These are phyloP conservation scores for Geranium rotundifolium DNA, from an alignment of 345 rosid genomes.

Conservation along the genomic window DNA sequence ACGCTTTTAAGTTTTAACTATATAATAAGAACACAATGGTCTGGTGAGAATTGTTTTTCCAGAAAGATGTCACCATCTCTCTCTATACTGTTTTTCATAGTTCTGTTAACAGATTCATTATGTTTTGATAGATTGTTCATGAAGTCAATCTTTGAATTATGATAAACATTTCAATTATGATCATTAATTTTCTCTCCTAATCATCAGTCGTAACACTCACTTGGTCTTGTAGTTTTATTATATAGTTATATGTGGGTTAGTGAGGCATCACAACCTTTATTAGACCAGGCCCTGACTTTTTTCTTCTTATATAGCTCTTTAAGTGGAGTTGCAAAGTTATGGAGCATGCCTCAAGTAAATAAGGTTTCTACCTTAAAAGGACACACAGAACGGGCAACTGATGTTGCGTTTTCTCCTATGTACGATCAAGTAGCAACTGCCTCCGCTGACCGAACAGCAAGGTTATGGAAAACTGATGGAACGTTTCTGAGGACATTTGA, in stretches of 20 bases:
- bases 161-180: not conserved
- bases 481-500: constrained; percentile 55
- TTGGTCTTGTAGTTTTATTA: not conserved
- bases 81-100: not conserved
- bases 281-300: not conserved
- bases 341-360: constrained; percentile 71
- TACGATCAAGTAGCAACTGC: constrained; percentile 73
- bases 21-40: no score
- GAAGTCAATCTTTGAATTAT: no score
- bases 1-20: not conserved
- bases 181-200: not conserved
- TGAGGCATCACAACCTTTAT: not conserved
- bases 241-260: not conserved
- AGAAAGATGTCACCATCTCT: not conserved
- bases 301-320: constrained; percentile 34
- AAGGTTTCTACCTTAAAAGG: constrained; percentile 60
- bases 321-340: constrained; percentile 78
- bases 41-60: no score
- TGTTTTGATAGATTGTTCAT: no score
- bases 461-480: constrained; percentile 83
- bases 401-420: constrained; percentile 77
- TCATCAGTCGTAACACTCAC: not conserved
- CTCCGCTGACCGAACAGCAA: constrained; percentile 94
- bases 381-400: constrained; percentile 86
- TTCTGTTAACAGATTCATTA: no score